Base-by-base conservation (phyloP, 345 rosid species). In the Cardamine resedifolia region DNA sequence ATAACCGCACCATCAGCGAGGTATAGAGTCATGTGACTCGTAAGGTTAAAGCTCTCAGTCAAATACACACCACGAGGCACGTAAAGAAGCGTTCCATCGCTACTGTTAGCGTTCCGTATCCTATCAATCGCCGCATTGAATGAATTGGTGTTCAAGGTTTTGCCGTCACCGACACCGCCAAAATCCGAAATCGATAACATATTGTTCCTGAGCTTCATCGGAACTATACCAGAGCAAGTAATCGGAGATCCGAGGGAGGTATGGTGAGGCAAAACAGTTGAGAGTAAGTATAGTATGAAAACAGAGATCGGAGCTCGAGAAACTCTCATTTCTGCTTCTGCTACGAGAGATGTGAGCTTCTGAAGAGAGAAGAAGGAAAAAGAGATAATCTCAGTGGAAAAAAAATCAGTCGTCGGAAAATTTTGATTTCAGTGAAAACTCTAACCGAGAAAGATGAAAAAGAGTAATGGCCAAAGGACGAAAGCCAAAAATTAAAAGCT, bases 11-110 rank as follows among this genome's bases (percentile, higher is more conserved):
- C 98, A 27, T 76, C 51, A 41, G 97, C 97, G 82, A 93, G 82
- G 81, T 85, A 90, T 1, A 93, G 91, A 20, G 98, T 93, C 98
- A 93, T 93, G 69, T 84, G 92, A 55, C 95, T 93, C 10, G 96
- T 85, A 8, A 90, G 91, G 68, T 90, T 89, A 53, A 89, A 93
- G 71, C 83, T 82, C 59, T 57, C 86, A 2, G 97, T 87, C 71
- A 93, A 79, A 78, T 83, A 93, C 15, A 87, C 96, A 21, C 98
- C 98, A 20, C 90, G 84, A 38, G 97, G 98, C 18, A 93, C 69
- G 69, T 85, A 84, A 2, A 93, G 91, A 56, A 90, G 89, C 66
- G 91, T 78, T 71, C 98, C 98, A 1, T 91, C 87, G 51, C 81
- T 70, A 51, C 82, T 75, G 60, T 75, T 79, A 64, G 81, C 63